Evolutionary conservation across 2,329 filamentous ascomycete species (phyloP).

Genomic region (Sporothrix globosa): DNA sequence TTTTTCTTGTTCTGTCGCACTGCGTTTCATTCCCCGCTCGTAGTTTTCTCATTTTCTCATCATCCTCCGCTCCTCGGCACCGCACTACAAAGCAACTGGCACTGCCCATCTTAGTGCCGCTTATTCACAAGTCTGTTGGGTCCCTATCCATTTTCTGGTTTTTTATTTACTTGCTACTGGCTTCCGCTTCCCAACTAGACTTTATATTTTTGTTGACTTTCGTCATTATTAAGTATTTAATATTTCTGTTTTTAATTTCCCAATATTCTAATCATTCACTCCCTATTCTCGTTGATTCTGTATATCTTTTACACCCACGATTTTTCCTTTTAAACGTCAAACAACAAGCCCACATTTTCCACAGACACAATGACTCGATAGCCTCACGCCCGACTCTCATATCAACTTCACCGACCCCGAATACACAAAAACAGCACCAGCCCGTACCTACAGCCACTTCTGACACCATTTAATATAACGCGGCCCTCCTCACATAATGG

Average conservation of each 20-base stretch:
- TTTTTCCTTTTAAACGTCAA: neutral
- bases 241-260: neutral
- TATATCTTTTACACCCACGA: neutral
- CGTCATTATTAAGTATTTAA: neutral
- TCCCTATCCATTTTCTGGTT: neutral
- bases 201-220: neutral
- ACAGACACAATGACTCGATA: neutral
- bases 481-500: neutral
- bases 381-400: neutral
- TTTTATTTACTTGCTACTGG: neutral
- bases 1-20: neutral
- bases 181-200: neutral
- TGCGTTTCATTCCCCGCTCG: neutral
- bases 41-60: conserved; percentile 8
- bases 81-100: neutral
- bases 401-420: neutral
- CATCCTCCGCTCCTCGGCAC: conserved; percentile 21
- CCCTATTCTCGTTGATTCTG: too few relatives aligned
- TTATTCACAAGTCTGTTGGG: neutral
- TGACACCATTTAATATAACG: neutral
- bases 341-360: neutral
- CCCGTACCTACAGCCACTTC: neutral
- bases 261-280: neutral
- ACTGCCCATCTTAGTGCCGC: neutral
- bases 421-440: neutral